A percentile compares a stretch with the other conserved stretches of the same genome.
These are phyloP conservation scores for Akanthomyces dipterigenus DNA, from an alignment of 2,329 filamentous ascomycete species.

Conservation along the genomic window DNA sequence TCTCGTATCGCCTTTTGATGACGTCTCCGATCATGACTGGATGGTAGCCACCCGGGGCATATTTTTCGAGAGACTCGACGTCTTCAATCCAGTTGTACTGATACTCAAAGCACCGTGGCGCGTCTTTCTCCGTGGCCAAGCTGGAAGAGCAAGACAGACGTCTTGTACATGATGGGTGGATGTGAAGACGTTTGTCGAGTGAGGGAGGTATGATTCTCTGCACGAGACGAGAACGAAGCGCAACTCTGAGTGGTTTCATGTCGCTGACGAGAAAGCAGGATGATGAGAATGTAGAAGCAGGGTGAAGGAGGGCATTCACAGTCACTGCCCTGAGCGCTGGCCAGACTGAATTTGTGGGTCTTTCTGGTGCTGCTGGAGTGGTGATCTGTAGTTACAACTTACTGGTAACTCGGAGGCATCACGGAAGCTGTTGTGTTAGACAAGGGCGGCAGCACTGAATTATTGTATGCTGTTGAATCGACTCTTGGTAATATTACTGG, in stretches of 20 bases:
- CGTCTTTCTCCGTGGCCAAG: not conserved
- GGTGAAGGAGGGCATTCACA: not conserved
- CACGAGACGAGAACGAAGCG: not conserved
- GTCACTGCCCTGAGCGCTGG: not conserved
- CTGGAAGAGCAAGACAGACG: not conserved
- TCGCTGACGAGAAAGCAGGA: not conserved
- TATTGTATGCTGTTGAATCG: too few species aligned
- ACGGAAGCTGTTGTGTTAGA: too few species aligned
- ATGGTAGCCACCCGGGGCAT: not conserved
- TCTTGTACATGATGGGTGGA: not conserved
- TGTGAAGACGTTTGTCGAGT: not conserved
- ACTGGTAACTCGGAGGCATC: too few species aligned
- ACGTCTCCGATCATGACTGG: not conserved
- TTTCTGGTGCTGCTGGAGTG: too few species aligned
- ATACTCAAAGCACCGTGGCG: not conserved
- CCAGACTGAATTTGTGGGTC: not conserved
- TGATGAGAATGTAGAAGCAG: not conserved
- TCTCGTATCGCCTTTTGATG: conserved; percentile 24
- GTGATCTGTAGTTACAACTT: too few species aligned
- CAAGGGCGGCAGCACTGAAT: too few species aligned
- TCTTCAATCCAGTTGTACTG: conserved; percentile 8
- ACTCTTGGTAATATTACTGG: too few species aligned
- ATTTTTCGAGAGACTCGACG: conserved; percentile 5
- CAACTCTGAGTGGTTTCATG: not conserved
- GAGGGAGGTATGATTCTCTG: not conserved